These are phyloP conservation scores for Austroboletus novae-zelandiae DNA, from an alignment of 1,284 basidiomycete species.

Conservation along the genomic window DNA sequence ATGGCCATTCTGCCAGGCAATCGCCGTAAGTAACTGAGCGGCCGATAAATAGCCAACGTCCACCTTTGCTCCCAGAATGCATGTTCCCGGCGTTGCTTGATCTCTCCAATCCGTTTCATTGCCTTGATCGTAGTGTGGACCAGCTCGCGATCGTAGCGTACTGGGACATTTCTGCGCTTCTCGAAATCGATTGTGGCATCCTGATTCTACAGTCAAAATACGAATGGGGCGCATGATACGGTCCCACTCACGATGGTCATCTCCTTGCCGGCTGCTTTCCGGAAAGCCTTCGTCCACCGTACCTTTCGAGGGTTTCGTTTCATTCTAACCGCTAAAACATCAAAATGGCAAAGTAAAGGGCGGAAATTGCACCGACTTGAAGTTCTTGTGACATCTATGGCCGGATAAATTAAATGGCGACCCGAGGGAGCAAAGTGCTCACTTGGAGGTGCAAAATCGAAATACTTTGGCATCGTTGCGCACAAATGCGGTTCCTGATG, in stretches of 20 bases:
- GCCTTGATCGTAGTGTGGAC: constrained; percentile 94
- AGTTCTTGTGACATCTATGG: constrained; percentile 91
- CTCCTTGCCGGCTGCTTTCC: constrained; percentile 98
- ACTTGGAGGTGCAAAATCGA: constrained; percentile 97
- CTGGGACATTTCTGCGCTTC: constrained; percentile 96
- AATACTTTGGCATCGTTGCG: constrained; percentile 97
- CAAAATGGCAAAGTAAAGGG: not conserved
- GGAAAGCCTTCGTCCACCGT: constrained; percentile 99
- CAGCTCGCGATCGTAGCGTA: constrained; percentile 96
- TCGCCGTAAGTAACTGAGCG: constrained; percentile 2
- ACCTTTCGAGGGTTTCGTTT: constrained; percentile 99
- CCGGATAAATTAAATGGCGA: constrained; percentile 8
- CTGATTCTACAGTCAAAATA: constrained; percentile 39
- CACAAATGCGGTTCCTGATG: constrained; percentile 84
- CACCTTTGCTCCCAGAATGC: constrained; percentile 98
- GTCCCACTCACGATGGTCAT: constrained; percentile 87
- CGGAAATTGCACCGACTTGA: constrained; percentile 63
- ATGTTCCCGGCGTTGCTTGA: constrained; percentile 87
- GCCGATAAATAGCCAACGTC: constrained; percentile 20
- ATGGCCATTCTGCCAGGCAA: constrained; percentile 67
- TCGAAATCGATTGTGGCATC: constrained; percentile 99
- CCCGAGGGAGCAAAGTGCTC: constrained; percentile 28
- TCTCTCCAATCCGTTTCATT: constrained; percentile 95
- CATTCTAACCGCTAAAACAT: constrained; percentile 63
- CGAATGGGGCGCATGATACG: not conserved